phyloP scores from a whole-genome alignment of 2,329 filamentous ascomycete genomes.

The Hirsutella minnesotensis region DNA sequence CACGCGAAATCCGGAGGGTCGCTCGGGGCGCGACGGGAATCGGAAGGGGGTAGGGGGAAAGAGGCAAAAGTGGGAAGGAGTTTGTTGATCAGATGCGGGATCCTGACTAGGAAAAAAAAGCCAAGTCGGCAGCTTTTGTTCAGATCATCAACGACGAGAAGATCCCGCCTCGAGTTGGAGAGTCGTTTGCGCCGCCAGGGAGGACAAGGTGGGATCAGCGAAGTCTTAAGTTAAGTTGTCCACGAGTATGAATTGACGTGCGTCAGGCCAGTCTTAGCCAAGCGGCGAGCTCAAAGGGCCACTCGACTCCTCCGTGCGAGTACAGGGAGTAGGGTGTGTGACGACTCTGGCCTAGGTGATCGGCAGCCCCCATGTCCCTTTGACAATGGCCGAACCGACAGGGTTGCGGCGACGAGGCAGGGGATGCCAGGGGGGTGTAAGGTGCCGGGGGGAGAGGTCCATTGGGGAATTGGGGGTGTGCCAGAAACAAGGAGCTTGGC shows the following conservation, averaged over 20 bases:
- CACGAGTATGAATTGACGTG: conserved; percentile 24
- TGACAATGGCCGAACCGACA: conserved; percentile 32
- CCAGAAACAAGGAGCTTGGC: too few species aligned
- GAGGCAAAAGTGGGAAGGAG: conserved; percentile 7
- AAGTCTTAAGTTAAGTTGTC: conserved; percentile 49
- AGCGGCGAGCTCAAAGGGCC: conserved; percentile 16
- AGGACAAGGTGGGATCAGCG: conserved; percentile 40
- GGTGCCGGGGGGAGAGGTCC: conserved; percentile 19
- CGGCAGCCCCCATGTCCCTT: conserved; percentile 41
- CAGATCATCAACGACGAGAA: conserved; percentile 16
- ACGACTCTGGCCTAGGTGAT: conserved; percentile 42
- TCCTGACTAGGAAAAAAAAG: conserved; percentile 28
- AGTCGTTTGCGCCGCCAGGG: conserved; percentile 4
- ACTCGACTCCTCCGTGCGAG: conserved; percentile 19
- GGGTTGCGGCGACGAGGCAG: conserved; percentile 31
- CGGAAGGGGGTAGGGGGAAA: background rate
- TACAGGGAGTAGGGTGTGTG: conserved; percentile 27
- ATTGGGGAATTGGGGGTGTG: conserved; percentile 8
- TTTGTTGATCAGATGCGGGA: conserved; percentile 42
- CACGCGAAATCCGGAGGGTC: background rate
- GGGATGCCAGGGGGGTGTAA: conserved; percentile 8
- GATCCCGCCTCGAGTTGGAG: conserved; percentile 19
- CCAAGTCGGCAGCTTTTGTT: conserved; percentile 33
- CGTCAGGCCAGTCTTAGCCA: conserved; percentile 25
- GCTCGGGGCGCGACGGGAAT: background rate